Base-by-base conservation (phyloP, 495 filamentous ascomycete genomes). In the Xylaria nigripes region DNA sequence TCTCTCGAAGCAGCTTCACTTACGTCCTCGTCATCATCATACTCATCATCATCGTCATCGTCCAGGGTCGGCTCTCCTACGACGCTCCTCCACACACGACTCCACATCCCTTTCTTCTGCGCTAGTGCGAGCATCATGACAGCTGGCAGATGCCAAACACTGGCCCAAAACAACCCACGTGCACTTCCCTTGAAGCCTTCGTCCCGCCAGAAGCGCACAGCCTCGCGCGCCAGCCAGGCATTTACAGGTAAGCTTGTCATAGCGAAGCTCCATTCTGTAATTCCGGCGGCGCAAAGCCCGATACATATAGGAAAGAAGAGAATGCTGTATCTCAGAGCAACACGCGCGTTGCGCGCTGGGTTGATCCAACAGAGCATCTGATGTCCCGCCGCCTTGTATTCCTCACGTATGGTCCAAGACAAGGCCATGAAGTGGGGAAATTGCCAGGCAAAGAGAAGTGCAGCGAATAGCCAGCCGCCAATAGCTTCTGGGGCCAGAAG, bases 381-480 rank as follows among this genome's bases (percentile, higher is more conserved):
- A 68, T 96, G 89, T 0, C 93, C 93, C 0, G 90, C 93, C 6
- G 76, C 74, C 58, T 81, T 84, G 71, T 98, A 98, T 61, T 98
- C 94, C 1, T 95, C 86, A 7, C 88, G 76, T 52, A 97, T 93
- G 9, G 80, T 71, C 78, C 89, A 93, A 21, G 86, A 90, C 9
- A 98, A 74, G 0, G 90, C 84, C 74, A 95, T 96, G 74, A 98
- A 98, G 66, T 98, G 93, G 12, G 93, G 89, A 63, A 97, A 97
- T 67, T 98, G 93, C 93, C 93, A 98, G 1, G 90, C 87, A 55
- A 96, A 94, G 6, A 98, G 73, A 27, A 96, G 71, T 0, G 78
- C 81, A 5, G 87, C 94, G 0, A 96, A 73, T 6, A 97, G 68
- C 93, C 93, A 98, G 1, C 92, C 94, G 2, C 93, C 93, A 6